Evolutionary conservation across 2,329 filamentous ascomycete species (phyloP), one percentile per base, ranked within the genome.

Genomic region (Ophiostoma australiae): DNA sequence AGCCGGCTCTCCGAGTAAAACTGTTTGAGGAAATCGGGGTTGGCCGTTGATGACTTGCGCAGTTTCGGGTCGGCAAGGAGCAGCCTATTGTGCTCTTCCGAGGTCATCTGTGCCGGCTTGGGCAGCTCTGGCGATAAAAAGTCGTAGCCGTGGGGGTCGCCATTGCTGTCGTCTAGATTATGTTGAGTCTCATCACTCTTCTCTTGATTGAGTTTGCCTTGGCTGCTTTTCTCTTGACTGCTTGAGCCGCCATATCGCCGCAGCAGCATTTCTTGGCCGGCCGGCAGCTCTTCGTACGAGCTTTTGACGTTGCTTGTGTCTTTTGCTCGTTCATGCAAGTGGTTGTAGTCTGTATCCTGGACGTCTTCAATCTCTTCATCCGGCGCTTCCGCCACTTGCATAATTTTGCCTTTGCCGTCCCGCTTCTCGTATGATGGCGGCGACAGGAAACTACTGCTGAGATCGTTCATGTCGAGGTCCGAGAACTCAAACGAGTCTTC

Each of bases 1-100:
- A 99, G 84, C 33, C 95, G 90, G 73, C 94, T 98, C 80, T 98
- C 94, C 4, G 93, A 91, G 77, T 98, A 99, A 77, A 92, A 99
- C 73, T 98, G 94, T 74, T 94, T 91, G 1, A 99, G 83, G 73
- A 99, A 99, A 48, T 95, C 90, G 0, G 96, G 95, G 75, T 99
- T 96, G 10, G 93, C 91, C 1, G 93, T 93, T 1, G 94, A 97
- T 0, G 93, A 93, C 77, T 96, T 95, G 72, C 92, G 88, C 75
- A 97, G 88, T 44, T 89, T 89, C 2, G 95, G 93, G 76, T 98
- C 93, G 2, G 91, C 87, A 3, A 99, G 84, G 0, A 98, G 84
- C 72, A 91, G 83, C 11, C 92, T 91, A 77, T 98, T 99, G 79
- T 98, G 93, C 77, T 97, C 91, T 79, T 99, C 94, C 0, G 95